phyloP scores from a whole-genome alignment of 1,139 yeast genomes.

The Lodderomyces theae region DNA sequence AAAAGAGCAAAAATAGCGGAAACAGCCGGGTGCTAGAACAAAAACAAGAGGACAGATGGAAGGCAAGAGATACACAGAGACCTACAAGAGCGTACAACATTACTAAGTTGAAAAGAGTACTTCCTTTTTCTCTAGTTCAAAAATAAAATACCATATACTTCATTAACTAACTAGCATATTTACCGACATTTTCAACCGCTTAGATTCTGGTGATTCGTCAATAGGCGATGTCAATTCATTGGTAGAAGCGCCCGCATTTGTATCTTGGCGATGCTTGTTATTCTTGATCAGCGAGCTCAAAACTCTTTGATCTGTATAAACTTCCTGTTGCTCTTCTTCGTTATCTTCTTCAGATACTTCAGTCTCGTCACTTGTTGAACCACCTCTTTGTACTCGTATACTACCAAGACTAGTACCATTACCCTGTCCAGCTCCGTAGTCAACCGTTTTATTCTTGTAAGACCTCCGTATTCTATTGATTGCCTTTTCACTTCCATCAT shows the following conservation, averaged over 20 bases:
- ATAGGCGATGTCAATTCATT: background rate
- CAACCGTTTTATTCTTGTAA: conserved; percentile 22
- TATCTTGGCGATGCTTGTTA: background rate
- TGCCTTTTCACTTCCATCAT: conserved; percentile 59
- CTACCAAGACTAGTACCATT: conserved; percentile 2
- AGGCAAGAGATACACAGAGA: too few species aligned
- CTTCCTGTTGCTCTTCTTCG: background rate
- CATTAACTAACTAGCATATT: conserved; percentile 43
- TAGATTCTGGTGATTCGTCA: conserved; percentile 31
- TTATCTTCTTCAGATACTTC: background rate
- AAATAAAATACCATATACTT: too few species aligned
- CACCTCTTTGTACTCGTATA: background rate
- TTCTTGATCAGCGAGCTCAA: background rate
- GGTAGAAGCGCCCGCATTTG: background rate
- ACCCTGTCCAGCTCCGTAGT: conserved; percentile 6
- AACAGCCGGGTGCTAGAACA: background rate
- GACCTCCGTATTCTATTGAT: conserved; percentile 45
- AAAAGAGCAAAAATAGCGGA: background rate
- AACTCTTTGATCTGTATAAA: background rate
- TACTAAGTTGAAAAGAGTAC: too few species aligned
- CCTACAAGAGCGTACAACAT: too few species aligned
- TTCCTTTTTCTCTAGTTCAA: too few species aligned
- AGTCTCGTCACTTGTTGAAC: conserved; percentile 5
- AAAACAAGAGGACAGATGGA: background rate
- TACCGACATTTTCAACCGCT: conserved; percentile 44